A percentile compares a stretch with the other conserved stretches of the same genome.
These are phyloP conservation scores for Colletotrichum simmondsii DNA, from an alignment of 2,329 filamentous ascomycete species.

Conservation along the genomic window DNA sequence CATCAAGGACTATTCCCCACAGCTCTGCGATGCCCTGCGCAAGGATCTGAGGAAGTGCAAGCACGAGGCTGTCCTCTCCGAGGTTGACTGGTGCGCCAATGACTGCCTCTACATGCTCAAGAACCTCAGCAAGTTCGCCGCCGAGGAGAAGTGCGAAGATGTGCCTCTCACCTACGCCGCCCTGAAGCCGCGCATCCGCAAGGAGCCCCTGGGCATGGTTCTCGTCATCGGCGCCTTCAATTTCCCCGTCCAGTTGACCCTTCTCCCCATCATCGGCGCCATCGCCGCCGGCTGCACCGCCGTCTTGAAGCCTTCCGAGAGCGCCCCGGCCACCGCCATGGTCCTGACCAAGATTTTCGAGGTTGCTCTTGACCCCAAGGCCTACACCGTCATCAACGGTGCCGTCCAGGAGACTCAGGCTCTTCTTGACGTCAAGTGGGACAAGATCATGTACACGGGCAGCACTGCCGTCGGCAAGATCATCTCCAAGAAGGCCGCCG, in stretches of 20 bases:
- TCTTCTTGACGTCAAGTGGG: slow-evolving; percentile 89
- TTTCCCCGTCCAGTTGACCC: slow-evolving; percentile 85
- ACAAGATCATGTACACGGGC: slow-evolving; percentile 98
- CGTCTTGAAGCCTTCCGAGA: slow-evolving; percentile 91
- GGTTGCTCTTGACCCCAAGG: slow-evolving; percentile 78
- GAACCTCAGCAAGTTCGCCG: slow-evolving; percentile 83
- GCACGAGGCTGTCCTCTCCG: slow-evolving; percentile 79
- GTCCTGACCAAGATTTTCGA: slow-evolving; percentile 83
- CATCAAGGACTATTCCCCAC: slow-evolving; percentile 79
- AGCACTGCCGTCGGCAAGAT: slow-evolving; percentile 83
- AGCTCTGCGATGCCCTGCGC: slow-evolving; percentile 79
- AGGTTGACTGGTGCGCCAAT: slow-evolving; percentile 82
- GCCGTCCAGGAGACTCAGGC: slow-evolving; percentile 82
- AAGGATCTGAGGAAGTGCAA: slow-evolving; percentile 82
- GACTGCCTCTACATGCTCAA: slow-evolving; percentile 84
- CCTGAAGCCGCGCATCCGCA: slow-evolving; percentile 80
- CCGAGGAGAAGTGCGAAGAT: slow-evolving; percentile 80
- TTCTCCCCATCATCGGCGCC: slow-evolving; percentile 86
- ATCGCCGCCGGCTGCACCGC: slow-evolving; percentile 93
- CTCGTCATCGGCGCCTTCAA: slow-evolving; percentile 95
- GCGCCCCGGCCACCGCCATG: slow-evolving; percentile 79
- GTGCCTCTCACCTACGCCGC: slow-evolving; percentile 75
- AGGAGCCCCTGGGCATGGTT: slow-evolving; percentile 86
- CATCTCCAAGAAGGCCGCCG: slow-evolving; percentile 88
- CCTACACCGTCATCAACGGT: slow-evolving; percentile 85